Evolutionary conservation across 1,139 yeast species (phyloP).

Genomic region (Wickerhamomyces sp.): DNA sequence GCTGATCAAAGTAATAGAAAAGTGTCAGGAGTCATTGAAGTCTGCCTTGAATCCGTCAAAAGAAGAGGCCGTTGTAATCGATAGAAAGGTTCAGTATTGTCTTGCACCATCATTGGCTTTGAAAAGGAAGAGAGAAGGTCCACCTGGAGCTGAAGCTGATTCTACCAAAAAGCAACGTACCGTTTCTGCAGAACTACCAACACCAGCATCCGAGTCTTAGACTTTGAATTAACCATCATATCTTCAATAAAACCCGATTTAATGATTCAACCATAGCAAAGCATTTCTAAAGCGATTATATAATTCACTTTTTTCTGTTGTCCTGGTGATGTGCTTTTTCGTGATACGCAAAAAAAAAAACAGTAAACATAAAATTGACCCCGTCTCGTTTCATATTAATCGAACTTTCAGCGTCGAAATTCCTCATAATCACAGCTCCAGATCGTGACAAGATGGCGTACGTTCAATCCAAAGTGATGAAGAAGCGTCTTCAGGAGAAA

Average conservation of each 20-base stretch:
- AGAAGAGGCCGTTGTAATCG: slow-evolving; percentile 59
- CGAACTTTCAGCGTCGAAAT: background rate
- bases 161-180: slow-evolving; percentile 9
- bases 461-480: slow-evolving; percentile 22
- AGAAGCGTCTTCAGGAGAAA: slow-evolving; percentile 22
- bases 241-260: background rate
- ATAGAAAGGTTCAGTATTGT: slow-evolving; percentile 58
- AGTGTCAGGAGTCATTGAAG: slow-evolving; percentile 46
- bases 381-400: too few relatives aligned
- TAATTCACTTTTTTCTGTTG: background rate
- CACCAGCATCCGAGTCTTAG: background rate
- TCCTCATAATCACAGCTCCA: background rate
- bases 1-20: slow-evolving; percentile 39
- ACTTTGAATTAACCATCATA: background rate
- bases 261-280: too few relatives aligned
- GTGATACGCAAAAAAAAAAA: background rate
- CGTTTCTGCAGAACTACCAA: slow-evolving; percentile 1
- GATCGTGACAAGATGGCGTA: slow-evolving; percentile 17
- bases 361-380: background rate
- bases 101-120: slow-evolving; percentile 52
- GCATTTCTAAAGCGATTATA: too few relatives aligned
- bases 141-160: slow-evolving; percentile 8
- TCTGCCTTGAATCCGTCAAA: slow-evolving; percentile 41
- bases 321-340: background rate
- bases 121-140: slow-evolving; percentile 34